Evolutionary conservation across 1,284 basidiomycete genomes (phyloP), one percentile per base, ranked within the genome.

Genomic region (Microbotryum intermedium): DNA sequence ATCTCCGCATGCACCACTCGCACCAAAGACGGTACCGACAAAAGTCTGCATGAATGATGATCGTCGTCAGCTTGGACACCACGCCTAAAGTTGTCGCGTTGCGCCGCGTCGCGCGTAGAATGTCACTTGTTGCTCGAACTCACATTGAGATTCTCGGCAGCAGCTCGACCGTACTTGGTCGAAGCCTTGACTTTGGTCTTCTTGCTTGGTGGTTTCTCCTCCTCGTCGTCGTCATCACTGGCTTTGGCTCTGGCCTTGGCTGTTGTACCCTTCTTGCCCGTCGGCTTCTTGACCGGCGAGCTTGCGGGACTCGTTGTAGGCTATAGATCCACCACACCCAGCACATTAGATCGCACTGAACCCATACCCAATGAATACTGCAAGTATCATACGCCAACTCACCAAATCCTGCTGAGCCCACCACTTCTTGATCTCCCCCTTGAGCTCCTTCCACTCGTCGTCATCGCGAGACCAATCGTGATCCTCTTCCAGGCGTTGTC

Each of bases 1-100:
- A 68, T 78, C 30, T 85, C 81, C 56, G 83, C 82, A 5, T 86
- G 11, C 34, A 39, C 13, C 34, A 1, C 1, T 39, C 13, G 0
- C 34, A 39, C 34, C 34, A 39, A 39, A 39, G 11, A 39, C 34
- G 34, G 34, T 5, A 4, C 34, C 50, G 13, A 25, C 26, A 29
- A n/a, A 25, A 4, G 25, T n/a, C 50, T 51, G 50, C 18, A 25
- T 11, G 26, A 10, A 21, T 16, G n/a, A 2, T 21, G 46, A 1
- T 20, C 28, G 6, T 51, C 50, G 18, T 28, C 26, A 28, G 25
- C 30, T 51, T 25, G 25, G 30, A 29, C 8, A 4, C 25, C 20
- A 30, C 20, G 25, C 25, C 50, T 20, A 11, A 28, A 30, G 28
- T 30, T 20, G 50, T 51, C 50, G 25, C n/a, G 25, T n/a, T 10